A percentile compares a stretch with the other conserved stretches of the same genome.
phyloP scores from a whole-genome alignment of 345 rosid genomes.

The Clarkia xantiana region DNA sequence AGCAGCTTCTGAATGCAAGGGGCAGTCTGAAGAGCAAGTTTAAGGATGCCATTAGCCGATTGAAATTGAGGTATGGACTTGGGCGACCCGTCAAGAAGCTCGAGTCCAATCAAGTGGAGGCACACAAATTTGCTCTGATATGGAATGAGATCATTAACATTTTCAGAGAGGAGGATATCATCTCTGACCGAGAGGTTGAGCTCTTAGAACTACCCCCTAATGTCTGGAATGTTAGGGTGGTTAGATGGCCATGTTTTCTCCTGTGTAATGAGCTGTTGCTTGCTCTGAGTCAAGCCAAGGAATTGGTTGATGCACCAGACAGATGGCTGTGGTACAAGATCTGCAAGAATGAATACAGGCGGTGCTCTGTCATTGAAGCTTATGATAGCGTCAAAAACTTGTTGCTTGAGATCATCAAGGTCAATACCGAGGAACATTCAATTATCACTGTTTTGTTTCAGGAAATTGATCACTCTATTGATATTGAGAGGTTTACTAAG shows the following conservation, averaged over 20 bases:
- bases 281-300: conserved; percentile 90
- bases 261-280: conserved; percentile 90
- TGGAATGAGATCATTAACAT: conserved; percentile 84
- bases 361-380: conserved; percentile 84
- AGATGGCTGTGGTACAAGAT: conserved; percentile 94
- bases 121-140: conserved; percentile 78
- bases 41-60: conserved; percentile 64
- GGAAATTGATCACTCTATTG: conserved; percentile 53
- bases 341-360: conserved; percentile 79
- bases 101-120: conserved; percentile 90
- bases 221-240: conserved; percentile 76
- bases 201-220: conserved; percentile 79
- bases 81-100: conserved; percentile 88
- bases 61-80: conserved; percentile 87
- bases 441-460: conserved; percentile 66
- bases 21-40: conserved; percentile 67
- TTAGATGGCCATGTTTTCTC: conserved; percentile 94
- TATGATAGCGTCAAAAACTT: conserved; percentile 73
- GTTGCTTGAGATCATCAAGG: conserved; percentile 52
- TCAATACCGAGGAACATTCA: conserved; percentile 68
- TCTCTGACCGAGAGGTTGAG: conserved; percentile 81
- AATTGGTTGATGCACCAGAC: conserved; percentile 86
- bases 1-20: conserved; percentile 73
- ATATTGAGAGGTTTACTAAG: conserved; percentile 66
- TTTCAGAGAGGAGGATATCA: conserved; percentile 95